A percentile compares a stretch with the other conserved stretches of the same genome.
Evolutionary conservation across 371 early-diverging fungal genomes (phyloP).

Genomic region (Rhizopus microsporus): DNA sequence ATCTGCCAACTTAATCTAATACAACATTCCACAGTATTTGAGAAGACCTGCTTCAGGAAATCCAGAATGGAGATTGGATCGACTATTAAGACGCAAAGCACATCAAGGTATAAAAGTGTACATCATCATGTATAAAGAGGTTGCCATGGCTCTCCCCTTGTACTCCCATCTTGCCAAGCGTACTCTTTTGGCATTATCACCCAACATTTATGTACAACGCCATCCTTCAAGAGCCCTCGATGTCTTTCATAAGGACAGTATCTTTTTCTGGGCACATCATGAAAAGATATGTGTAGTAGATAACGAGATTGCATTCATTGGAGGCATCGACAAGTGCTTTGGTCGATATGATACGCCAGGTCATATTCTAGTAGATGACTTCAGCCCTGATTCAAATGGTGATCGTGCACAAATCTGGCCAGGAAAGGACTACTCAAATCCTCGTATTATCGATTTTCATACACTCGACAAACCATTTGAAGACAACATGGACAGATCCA

Average conservation of each 20-base stretch:
- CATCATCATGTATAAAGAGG: conserved; percentile 88
- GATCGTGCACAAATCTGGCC: conserved; percentile 57
- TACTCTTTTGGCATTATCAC: conserved; percentile 57
- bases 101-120: conserved; percentile 86
- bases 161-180: conserved; percentile 80
- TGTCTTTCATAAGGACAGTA: conserved; percentile 52
- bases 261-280: conserved; percentile 79
- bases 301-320: conserved; percentile 78
- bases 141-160: conserved; percentile 73
- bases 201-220: conserved; percentile 67
- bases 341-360: conserved; percentile 80
- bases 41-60: conserved; percentile 69
- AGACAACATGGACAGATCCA: conserved; percentile 35
- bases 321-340: conserved; percentile 89
- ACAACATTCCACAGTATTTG: conserved; percentile 57
- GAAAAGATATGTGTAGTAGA: conserved; percentile 85
- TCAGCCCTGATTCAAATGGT: conserved; percentile 36
- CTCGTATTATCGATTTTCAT: conserved; percentile 84
- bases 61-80: conserved; percentile 76
- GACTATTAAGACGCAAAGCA: conserved; percentile 79
- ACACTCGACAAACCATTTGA: conserved; percentile 52
- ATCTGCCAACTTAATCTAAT: not conserved
- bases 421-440: conserved; percentile 89
- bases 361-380: conserved; percentile 74
- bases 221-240: conserved; percentile 69